A percentile compares a stretch with the other conserved stretches of the same genome.
These are phyloP conservation scores for Aureobasidium leucospermi DNA, from an alignment of 2,329 filamentous ascomycete genomes.

Conservation along the genomic window DNA sequence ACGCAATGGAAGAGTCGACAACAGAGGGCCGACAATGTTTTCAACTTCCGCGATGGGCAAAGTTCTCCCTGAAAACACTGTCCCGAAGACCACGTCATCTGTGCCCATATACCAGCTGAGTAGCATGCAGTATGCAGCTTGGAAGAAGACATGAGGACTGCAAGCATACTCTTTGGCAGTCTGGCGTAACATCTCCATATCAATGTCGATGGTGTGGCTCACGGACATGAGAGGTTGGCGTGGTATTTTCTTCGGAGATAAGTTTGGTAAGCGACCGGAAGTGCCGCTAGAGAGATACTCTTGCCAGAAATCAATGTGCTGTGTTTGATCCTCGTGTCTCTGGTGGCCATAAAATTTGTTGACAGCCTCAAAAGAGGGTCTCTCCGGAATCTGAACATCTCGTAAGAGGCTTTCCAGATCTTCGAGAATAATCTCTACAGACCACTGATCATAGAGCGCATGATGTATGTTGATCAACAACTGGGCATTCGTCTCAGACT, in stretches of 20 bases:
- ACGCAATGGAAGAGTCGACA: slow-evolving; percentile 68
- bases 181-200: background rate
- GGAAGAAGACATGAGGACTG: slow-evolving; percentile 66
- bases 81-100: slow-evolving; percentile 65
- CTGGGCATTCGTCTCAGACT: slow-evolving; percentile 22
- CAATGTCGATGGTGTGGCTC: background rate
- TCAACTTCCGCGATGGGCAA: slow-evolving; percentile 65
- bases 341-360: slow-evolving; percentile 19
- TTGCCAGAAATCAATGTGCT: slow-evolving; percentile 61
- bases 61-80: slow-evolving; percentile 74
- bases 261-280: slow-evolving; percentile 51
- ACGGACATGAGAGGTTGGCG: background rate
- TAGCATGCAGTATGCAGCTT: slow-evolving; percentile 61
- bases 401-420: slow-evolving; percentile 55
- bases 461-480: slow-evolving; percentile 63
- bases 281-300: slow-evolving; percentile 54
- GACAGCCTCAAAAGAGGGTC: slow-evolving; percentile 58
- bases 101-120: slow-evolving; percentile 58
- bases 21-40: slow-evolving; percentile 68
- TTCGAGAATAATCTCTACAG: slow-evolving; percentile 61
- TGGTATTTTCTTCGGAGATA: slow-evolving; percentile 35
- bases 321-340: slow-evolving; percentile 19
- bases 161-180: slow-evolving; percentile 33
- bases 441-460: slow-evolving; percentile 90
- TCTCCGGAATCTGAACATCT: slow-evolving; percentile 23